Base-by-base conservation (phyloP, 1,284 basidiomycete genomes). In the Meripilus lineatus region DNA sequence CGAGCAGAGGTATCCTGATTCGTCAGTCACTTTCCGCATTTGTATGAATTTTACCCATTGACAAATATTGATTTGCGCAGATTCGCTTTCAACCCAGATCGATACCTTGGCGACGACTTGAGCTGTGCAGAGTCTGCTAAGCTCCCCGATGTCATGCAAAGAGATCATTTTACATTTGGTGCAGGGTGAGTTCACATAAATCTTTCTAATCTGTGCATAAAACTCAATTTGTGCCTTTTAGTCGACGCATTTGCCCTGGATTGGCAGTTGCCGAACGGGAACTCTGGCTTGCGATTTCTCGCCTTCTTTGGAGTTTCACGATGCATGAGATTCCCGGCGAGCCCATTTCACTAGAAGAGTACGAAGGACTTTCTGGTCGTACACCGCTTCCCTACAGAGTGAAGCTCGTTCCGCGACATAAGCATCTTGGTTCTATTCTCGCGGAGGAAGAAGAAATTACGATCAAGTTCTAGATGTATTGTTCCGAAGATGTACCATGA, bases 301-400 rank as follows among this genome's bases (percentile, higher is more conserved):
- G 61, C 4, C 46, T 66, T 30, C 49, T 67, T 7, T 66, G 65
- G 64, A 51, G 58, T 3, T 66, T 58, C 45, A 55, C 49, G 11
- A 52, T 65, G 8, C 28, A 54, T 8, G 43, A 46, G 10, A 38
- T 65, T 13, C 60, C 61, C 0, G 61, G 55, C 17, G 63, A 64
- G 44, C 62, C 65, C 5, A 65, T 67, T 32, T 58, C 50, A 17
- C 51, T 67, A 13, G 52, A 64, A 34, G 65, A 66, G 45, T 66
- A 66, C 39, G 64, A 66, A 22, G 65, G 65, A 17, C 65, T 55
- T 46, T 42, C 5, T n/a, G n/a, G n/a, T n/a, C n/a, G n/a, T n/a
- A n/a, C n/a, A n/a, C n/a, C n/a, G n/a, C n/a, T n/a, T n/a, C 43
- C 43, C 11, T 44, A 38, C 37, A 50, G 58, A 32, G 50, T 65